These are phyloP conservation scores for Quercus rubra DNA, from an alignment of 306 rosid genomes.

Conservation along the genomic window DNA sequence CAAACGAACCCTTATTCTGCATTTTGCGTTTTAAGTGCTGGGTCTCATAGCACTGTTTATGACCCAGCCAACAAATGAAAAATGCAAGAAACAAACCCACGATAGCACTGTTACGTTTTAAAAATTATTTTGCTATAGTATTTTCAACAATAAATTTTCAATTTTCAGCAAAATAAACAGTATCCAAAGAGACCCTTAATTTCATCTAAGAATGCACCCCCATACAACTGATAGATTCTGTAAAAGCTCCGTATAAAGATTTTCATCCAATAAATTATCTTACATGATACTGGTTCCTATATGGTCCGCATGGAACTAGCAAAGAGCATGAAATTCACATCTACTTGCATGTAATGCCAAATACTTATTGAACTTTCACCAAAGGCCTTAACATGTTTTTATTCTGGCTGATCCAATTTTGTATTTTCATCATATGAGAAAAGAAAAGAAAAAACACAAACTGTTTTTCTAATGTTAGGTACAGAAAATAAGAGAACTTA, in stretches of 20 bases:
- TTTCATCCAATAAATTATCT: background rate
- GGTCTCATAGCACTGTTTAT: too few relatives aligned
- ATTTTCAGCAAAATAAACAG: rapidly evolving
- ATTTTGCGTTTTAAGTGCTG: too few relatives aligned
- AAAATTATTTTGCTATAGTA: too few relatives aligned
- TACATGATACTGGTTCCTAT: background rate
- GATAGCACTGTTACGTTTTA: too few relatives aligned
- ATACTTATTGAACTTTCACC: background rate
- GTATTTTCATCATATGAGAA: background rate
- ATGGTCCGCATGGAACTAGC: background rate
- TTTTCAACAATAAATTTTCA: rapidly evolving
- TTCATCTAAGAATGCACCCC: background rate
- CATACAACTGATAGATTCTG: background rate
- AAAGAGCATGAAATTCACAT: background rate
- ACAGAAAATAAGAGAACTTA: background rate
- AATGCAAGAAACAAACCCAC: rapidly evolving
- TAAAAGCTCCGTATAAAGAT: background rate
- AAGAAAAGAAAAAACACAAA: background rate
- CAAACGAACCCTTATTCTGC: too few relatives aligned
- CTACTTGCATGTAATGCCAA: background rate
- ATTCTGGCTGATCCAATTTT: background rate
- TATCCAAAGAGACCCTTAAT: rapidly evolving
- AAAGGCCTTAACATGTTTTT: constrained; percentile 12
- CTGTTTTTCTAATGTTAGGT: too few relatives aligned
- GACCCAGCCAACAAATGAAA: too few relatives aligned